phyloP scores from a whole-genome alignment of 768 basidiomycete genomes.

The Rossbeevera mucosa region DNA sequence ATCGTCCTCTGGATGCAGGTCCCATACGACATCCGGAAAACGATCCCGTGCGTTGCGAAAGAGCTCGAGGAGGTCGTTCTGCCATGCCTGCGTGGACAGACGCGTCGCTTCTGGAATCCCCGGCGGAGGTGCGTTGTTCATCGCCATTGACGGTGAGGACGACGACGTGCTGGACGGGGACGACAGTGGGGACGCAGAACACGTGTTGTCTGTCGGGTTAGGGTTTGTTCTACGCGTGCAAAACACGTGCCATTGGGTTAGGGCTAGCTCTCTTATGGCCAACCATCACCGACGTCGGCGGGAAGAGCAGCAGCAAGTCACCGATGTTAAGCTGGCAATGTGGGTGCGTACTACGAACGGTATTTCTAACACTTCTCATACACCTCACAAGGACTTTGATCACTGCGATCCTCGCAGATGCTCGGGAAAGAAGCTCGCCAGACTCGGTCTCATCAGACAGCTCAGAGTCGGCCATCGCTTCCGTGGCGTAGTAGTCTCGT shows the following conservation, averaged over 20 bases:
- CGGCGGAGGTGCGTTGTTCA: constrained; percentile 26
- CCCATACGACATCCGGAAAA: constrained; percentile 98
- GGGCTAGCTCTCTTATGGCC: not conserved
- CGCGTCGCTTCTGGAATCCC: constrained; percentile 52
- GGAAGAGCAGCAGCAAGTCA: not conserved
- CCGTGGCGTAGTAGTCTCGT: constrained; percentile 93
- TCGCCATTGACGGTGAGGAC: constrained; percentile 25
- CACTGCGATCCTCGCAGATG: constrained; percentile 92
- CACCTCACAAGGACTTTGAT: constrained; percentile 73
- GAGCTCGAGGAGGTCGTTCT: constrained; percentile 69
- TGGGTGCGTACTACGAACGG: constrained; percentile 61
- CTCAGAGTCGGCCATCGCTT: constrained; percentile 83
- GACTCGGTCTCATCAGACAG: constrained; percentile 79
- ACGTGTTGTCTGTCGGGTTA: constrained; percentile 28
- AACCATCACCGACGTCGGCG: not conserved
- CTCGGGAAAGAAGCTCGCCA: constrained; percentile 85
- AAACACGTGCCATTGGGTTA: not conserved
- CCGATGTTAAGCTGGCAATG: constrained; percentile 63
- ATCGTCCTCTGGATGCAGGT: constrained; percentile 51
- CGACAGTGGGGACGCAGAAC: constrained; percentile 22
- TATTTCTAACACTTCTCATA: not conserved
- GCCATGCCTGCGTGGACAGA: constrained; percentile 72
- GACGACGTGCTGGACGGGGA: constrained; percentile 22
- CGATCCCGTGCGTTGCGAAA: constrained; percentile 84
- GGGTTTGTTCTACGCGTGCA: constrained; percentile 12